Evolutionary conservation across 2,329 filamentous ascomycete species (phyloP).

Genomic region (Fusarium torulosum): DNA sequence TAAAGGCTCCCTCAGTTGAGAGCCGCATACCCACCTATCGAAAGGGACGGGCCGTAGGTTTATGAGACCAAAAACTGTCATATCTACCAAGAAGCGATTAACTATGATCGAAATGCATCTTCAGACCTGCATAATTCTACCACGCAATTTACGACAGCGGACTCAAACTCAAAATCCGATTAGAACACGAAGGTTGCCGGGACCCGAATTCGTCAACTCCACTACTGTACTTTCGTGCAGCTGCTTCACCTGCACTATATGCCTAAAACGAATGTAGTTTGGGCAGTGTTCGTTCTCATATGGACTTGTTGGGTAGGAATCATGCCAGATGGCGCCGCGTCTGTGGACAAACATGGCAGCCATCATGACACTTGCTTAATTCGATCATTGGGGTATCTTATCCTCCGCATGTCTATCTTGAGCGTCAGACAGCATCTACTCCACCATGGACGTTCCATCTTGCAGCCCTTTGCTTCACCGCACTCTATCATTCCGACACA

Average conservation of each 20-base stretch:
- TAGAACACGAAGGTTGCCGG: conserved; percentile 42
- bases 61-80: conserved; percentile 8
- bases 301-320: conserved; percentile 45
- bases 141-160: conserved; percentile 36
- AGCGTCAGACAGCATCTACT: conserved; percentile 36
- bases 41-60: conserved; percentile 4
- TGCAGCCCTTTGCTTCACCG: conserved; percentile 40
- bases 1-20: not conserved
- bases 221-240: conserved; percentile 41
- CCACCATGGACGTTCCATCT: conserved; percentile 34
- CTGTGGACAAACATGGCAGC: conserved; percentile 56
- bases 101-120: conserved; percentile 26
- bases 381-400: conserved; percentile 47
- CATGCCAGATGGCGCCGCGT: conserved; percentile 62
- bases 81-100: not conserved
- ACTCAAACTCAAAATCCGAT: conserved; percentile 42
- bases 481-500: conserved; percentile 31
- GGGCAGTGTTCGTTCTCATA: conserved; percentile 42
- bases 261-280: conserved; percentile 37
- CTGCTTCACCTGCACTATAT: conserved; percentile 40
- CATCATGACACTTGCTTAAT: conserved; percentile 39
- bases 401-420: conserved; percentile 43
- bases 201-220: conserved; percentile 42
- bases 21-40: not conserved
- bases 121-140: conserved; percentile 7